Percentiles rank a stretch among this genome's conserved stretches.
Conservation (phyloP, 2,329 filamentous ascomycete genomes). For the Claviceps sp. region DNA sequence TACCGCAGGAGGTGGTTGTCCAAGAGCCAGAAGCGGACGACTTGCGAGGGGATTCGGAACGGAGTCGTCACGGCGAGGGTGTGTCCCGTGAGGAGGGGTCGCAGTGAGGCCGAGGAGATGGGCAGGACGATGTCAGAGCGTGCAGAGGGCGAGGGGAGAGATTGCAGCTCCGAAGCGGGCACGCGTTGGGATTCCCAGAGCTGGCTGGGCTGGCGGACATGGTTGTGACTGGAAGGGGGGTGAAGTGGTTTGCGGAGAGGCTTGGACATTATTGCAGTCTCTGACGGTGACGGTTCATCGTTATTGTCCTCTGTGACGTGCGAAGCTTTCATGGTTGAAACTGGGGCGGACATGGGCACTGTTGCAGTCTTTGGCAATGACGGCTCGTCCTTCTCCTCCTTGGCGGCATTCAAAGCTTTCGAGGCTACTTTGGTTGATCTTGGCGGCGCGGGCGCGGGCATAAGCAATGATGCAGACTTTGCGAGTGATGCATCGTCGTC, state of each 20-base stretch:
- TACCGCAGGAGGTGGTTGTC: slow-evolving; percentile 40
- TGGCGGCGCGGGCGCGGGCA: no score
- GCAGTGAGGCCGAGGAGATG: slow-evolving; percentile 32
- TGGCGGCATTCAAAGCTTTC: background rate
- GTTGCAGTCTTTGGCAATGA: background rate
- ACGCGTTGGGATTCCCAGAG: slow-evolving; percentile 34
- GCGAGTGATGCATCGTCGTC: no score
- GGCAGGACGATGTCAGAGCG: slow-evolving; percentile 42
- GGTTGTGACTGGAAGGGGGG: slow-evolving; percentile 8
- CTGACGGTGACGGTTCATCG: background rate
- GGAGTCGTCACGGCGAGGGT: slow-evolving; percentile 42
- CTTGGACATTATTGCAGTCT: background rate
- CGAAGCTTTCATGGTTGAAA: background rate
- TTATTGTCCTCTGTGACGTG: background rate
- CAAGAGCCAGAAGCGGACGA: slow-evolving; percentile 51
- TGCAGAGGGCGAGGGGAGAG: slow-evolving; percentile 33
- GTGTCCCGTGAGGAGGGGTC: slow-evolving; percentile 32
- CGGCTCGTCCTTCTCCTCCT: background rate
- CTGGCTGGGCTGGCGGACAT: slow-evolving; percentile 13
- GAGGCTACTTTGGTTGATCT: background rate
- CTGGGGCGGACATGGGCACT: background rate
- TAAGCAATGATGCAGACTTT: no score
- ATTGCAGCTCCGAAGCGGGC: slow-evolving; percentile 32
- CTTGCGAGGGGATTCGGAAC: slow-evolving; percentile 40
- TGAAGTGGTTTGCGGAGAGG: slow-evolving; percentile 17